Evolutionary conservation across 441 rosid genomes (phyloP).

Genomic region (Lepidium campestre): DNA sequence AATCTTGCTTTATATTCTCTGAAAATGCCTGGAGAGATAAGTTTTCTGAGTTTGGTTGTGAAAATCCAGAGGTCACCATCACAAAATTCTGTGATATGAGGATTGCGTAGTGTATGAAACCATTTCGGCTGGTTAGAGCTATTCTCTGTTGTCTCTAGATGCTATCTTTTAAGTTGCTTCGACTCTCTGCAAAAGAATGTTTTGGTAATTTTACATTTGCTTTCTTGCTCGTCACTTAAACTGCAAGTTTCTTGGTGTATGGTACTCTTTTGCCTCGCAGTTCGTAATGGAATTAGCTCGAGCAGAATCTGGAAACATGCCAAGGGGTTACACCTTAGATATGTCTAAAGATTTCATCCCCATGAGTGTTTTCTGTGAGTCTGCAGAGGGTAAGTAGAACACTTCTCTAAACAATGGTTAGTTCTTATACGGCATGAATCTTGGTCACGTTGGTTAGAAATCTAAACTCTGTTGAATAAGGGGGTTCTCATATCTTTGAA

Average conservation of each 20-base stretch:
- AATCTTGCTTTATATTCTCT: background rate
- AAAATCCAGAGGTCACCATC: background rate
- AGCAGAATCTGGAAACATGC: conserved; percentile 35
- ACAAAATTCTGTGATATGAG: background rate
- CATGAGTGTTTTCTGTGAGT: conserved; percentile 42
- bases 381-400: conserved; percentile 38
- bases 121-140: background rate
- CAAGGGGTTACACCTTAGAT: conserved; percentile 44
- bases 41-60: background rate
- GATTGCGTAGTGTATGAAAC: background rate
- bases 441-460: background rate
- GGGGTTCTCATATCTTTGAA: background rate
- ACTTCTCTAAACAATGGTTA: background rate
- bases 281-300: conserved; percentile 31
- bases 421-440: background rate
- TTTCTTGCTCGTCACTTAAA: conserved; percentile 8
- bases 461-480: background rate
- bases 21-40: background rate
- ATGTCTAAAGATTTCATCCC: conserved; percentile 53
- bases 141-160: background rate
- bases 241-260: background rate
- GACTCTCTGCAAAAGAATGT: background rate
- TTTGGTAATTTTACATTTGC: background rate
- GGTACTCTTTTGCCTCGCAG: conserved; percentile 3
- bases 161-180: background rate